These are phyloP conservation scores for Microthlaspi erraticum DNA, from an alignment of 345 rosid genomes.

Conservation along the genomic window DNA sequence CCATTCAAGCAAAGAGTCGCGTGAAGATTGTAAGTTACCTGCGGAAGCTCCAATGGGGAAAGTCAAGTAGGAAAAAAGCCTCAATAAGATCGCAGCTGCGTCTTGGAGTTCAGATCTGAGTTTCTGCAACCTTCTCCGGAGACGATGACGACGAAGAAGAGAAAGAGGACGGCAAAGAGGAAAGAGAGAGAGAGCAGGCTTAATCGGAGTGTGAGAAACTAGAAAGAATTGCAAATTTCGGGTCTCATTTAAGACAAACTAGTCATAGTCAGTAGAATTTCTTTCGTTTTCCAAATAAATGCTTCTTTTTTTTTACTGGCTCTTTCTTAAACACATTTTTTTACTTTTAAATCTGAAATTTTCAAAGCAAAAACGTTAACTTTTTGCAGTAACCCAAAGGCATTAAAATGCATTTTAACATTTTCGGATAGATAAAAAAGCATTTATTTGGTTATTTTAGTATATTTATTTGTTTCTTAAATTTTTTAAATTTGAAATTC, in stretches of 20 bases:
- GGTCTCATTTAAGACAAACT: slow-evolving; percentile 40
- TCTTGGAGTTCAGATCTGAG: slow-evolving; percentile 47
- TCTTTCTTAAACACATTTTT: background rate
- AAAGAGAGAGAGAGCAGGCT: slow-evolving; percentile 30
- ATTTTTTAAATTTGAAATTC: background rate
- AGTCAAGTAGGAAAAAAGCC: background rate
- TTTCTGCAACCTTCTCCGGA: slow-evolving; percentile 32
- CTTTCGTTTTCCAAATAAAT: slow-evolving; percentile 7
- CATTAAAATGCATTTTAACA: too few species aligned
- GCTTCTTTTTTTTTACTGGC: background rate
- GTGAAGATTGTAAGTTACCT: slow-evolving; percentile 37
- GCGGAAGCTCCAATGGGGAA: slow-evolving; percentile 17
- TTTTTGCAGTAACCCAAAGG: too few species aligned
- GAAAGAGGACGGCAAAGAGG: slow-evolving; percentile 9
- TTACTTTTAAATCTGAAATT: background rate
- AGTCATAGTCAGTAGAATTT: slow-evolving; percentile 1
- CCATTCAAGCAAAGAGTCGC: slow-evolving; percentile 34
- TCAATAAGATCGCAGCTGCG: slow-evolving; percentile 9
- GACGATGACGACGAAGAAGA: slow-evolving; percentile 26
- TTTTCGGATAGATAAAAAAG: too few species aligned
- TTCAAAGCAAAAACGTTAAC: background rate
- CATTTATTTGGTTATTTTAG: too few species aligned
- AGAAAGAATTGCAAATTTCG: slow-evolving; percentile 22
- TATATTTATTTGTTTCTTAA: background rate
- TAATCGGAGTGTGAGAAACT: slow-evolving; percentile 18